Evolutionary conservation across 2,329 filamentous ascomycete genomes (phyloP), one percentile per base, ranked within the genome.

Genomic region (Pseudogymnoascus sp.): DNA sequence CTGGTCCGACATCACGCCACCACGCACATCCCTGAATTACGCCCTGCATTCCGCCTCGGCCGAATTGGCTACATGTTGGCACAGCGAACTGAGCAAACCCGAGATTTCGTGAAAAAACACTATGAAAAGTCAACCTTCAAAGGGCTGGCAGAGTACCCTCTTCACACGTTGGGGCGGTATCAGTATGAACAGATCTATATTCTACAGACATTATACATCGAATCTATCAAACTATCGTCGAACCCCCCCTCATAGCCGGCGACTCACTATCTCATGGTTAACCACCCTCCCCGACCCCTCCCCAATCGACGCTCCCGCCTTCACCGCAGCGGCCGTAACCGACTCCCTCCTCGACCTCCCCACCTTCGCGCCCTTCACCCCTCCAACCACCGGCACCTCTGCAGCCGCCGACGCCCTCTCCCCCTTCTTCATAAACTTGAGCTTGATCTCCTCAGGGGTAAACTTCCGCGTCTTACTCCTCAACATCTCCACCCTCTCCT

Each of bases 381-480:
- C 59, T 14, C 23, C 59, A 38, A 37, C 18, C 12, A 37, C 31
- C 5, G 18, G 34, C 59, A 60, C 34, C 59, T 14, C 23, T 14
- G 14, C n/a, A 34, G 25, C 14, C 7, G 50, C 59, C 34, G 18
- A 1, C 34, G 18, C 5, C 31, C 12, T 23, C 21, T 16, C 23
- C 34, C 34, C 59, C 18, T 40, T 40, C 59, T 60, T 60, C 34
- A 62, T 72, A 25, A 85, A 89, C 72, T 87, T 88, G 59, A 75
- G 74, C 36, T 69, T 73, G 64, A 90, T 87, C 64, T 89, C 88
- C 65, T 84, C 82, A 71, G 89, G 84, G 0, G 77, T 82, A 67
- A 93, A 91, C 60, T 75, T 77, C 44, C 81, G 77, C n/a, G 89
- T 90, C 76, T 88, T 86, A 16, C 77, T 79, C 67, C 79, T 81